Conservation (phyloP, 805 yeast genomes). For the Peterozyma toletana region DNA sequence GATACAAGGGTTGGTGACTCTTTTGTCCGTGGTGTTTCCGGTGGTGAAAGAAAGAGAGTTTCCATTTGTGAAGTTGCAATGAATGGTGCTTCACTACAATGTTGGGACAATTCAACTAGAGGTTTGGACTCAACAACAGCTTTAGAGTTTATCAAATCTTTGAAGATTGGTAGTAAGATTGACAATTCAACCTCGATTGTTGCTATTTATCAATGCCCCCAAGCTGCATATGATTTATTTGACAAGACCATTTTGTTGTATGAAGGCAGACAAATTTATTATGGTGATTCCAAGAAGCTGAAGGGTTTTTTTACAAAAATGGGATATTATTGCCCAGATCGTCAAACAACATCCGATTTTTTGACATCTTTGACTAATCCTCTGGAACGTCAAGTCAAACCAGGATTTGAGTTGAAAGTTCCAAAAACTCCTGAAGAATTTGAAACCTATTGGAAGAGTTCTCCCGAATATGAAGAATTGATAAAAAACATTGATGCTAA, state of each 20-base stretch:
- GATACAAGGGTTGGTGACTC: slow-evolving; percentile 39
- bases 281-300: slow-evolving; percentile 39
- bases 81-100: slow-evolving; percentile 33
- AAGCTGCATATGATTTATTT: slow-evolving; percentile 45
- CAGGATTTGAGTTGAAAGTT: slow-evolving; percentile 26
- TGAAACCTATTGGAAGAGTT: slow-evolving; percentile 26
- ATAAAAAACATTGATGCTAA: slow-evolving; percentile 26
- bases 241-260: slow-evolving; percentile 47
- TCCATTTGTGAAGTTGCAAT: slow-evolving; percentile 44
- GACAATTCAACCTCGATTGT: slow-evolving; percentile 47
- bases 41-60: slow-evolving; percentile 52
- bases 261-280: slow-evolving; percentile 50
- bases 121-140: slow-evolving; percentile 62
- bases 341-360: slow-evolving; percentile 56
- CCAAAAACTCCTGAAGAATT: slow-evolving; percentile 32
- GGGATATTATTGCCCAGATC: slow-evolving; percentile 50
- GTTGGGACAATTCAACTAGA: slow-evolving; percentile 60
- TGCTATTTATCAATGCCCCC: slow-evolving; percentile 56
- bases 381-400: slow-evolving; percentile 18
- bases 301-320: slow-evolving; percentile 39
- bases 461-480: slow-evolving; percentile 22
- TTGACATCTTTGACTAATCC: slow-evolving; percentile 42
- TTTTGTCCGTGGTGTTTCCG: slow-evolving; percentile 49
- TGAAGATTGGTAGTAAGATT: slow-evolving; percentile 41
- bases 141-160: slow-evolving; percentile 45